Percentiles rank a stretch among this genome's conserved stretches.
Conservation (phyloP, 2,329 filamentous ascomycete genomes). For the Hymenoscyphus fraxineus region DNA sequence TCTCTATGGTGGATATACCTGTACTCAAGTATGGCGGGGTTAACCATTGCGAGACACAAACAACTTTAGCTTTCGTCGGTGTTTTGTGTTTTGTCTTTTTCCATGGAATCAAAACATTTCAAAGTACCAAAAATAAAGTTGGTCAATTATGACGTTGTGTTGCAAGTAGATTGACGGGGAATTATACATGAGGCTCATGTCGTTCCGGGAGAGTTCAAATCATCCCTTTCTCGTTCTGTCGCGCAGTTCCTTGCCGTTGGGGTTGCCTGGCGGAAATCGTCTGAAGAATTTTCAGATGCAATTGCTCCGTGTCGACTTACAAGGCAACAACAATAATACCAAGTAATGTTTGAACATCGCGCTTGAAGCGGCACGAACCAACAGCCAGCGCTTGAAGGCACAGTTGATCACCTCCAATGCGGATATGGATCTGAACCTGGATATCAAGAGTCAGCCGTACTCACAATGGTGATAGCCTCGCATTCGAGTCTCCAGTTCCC, state of each 20-base stretch:
- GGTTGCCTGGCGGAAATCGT: conserved; percentile 5
- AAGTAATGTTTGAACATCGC: not conserved
- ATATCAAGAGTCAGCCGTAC: not conserved
- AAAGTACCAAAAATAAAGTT: not conserved
- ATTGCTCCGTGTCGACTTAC: not conserved
- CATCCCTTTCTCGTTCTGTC: not conserved
- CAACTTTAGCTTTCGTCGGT: no score
- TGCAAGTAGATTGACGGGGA: not conserved
- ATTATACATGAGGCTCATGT: conserved; percentile 3
- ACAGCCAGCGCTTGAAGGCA: conserved; percentile 2
- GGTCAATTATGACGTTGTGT: not conserved
- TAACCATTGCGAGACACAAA: no score
- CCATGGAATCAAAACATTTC: not conserved
- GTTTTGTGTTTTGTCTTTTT: not conserved
- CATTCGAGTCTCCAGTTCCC: conserved; percentile 3
- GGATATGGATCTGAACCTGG: not conserved
- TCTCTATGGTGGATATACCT: not conserved
- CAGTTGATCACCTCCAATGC: not conserved
- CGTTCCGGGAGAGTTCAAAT: conserved; percentile 2
- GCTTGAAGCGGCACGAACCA: not conserved
- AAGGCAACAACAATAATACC: not conserved
- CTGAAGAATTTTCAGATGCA: not conserved
- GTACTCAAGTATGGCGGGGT: not conserved
- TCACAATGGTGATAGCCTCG: not conserved
- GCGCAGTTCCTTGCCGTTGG: not conserved